Conservation (phyloP, 2,329 filamentous ascomycete genomes). For the Alternaria sp. region DNA sequence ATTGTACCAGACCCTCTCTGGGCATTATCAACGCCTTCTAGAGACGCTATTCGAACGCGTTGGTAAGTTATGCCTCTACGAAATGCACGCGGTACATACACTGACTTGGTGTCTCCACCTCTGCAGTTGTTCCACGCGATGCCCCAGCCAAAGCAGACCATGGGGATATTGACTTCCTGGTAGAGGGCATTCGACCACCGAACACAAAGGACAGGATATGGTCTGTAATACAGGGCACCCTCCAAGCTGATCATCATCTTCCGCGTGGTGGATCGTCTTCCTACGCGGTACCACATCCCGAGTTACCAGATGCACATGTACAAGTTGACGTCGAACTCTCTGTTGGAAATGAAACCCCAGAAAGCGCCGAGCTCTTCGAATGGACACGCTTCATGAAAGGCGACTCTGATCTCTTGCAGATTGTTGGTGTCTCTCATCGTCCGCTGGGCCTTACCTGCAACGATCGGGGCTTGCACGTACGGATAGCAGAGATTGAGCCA, state of each 20-base stretch:
- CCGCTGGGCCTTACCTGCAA: conserved; percentile 72
- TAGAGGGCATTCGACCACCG: conserved; percentile 45
- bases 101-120: background rate
- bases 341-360: conserved; percentile 38
- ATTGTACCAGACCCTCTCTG: conserved; percentile 65
- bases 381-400: conserved; percentile 75
- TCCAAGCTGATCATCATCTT: conserved; percentile 56
- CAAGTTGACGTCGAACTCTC: conserved; percentile 75
- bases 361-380: conserved; percentile 49
- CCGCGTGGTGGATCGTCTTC: conserved; percentile 40
- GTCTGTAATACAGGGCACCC: conserved; percentile 47
- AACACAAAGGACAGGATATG: conserved; percentile 26
- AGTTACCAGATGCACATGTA: conserved; percentile 54
- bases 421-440: conserved; percentile 70
- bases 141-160: conserved; percentile 72
- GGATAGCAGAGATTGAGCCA: conserved; percentile 72
- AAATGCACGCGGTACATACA: background rate
- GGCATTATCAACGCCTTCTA: conserved; percentile 58
- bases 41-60: conserved; percentile 63
- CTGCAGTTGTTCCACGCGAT: conserved; percentile 66
- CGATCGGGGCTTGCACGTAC: conserved; percentile 69
- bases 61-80: background rate
- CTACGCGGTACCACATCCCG: conserved; percentile 61
- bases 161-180: conserved; percentile 78
- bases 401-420: conserved; percentile 76